Evolutionary conservation across 1,139 yeast species (phyloP), one percentile per base, ranked within the genome.

Genomic region (Kodamaea fungicola): DNA sequence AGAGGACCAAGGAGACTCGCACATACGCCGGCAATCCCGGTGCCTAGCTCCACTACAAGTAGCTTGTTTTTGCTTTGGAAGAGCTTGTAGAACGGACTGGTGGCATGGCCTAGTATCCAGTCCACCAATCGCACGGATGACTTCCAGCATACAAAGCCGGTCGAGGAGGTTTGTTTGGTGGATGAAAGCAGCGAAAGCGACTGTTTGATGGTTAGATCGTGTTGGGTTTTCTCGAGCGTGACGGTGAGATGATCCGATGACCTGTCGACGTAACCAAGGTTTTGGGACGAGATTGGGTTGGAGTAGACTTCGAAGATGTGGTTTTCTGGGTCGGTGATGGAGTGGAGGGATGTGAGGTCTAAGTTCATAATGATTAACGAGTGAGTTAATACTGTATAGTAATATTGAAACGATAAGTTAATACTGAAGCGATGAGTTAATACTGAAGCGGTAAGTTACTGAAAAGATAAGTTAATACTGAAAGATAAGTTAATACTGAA

Each of bases 141-240:
- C 31, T 62, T 62, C 90, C 92, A 83, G 30, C 81, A 67, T 12
- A 83, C 71, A 42, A 78, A 85, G 5, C 92, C 92, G 0, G 90
- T 83, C 2, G 86, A 74, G 4, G 80, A 70, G 0, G 67, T 48
- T 29, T 64, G 60, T 2, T 49, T 50, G 12, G 61, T 58, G 2
- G 78, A 68, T 8, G 71, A 53, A 35, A 73, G 56, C 7, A 59
- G 59, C 1, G 74, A 55, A n/a, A 67, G 50, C 7, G 77, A 71
- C 43, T 75, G 80, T 8, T 55, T 46, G 6, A 75, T 60, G 8
- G 38, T 40, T 26, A 72, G 47, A 29, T 67, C 74, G 9, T 55
- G 44, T 1, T 53, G 54, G 37, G 50, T 49, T 3, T 46, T 49
- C 9, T 61, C 62, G n/a, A 78, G 56, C 0, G 57, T 38, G 7